These are phyloP conservation scores for Coccinonectria pachysandricola DNA, from an alignment of 2,329 filamentous ascomycete genomes.

Conservation along the genomic window DNA sequence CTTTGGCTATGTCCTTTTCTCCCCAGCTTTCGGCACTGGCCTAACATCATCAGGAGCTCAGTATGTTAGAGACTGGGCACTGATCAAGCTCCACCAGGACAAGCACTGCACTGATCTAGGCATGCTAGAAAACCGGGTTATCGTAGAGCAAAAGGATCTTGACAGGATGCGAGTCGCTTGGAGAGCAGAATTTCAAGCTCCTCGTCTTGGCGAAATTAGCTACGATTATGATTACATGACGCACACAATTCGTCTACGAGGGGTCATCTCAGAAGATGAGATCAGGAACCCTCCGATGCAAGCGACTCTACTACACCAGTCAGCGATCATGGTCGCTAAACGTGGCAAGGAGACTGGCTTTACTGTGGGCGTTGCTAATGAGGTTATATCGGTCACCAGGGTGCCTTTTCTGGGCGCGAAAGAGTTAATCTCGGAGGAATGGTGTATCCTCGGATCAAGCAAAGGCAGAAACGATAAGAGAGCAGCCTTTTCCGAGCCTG, in stretches of 20 bases:
- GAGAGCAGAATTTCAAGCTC: too few species aligned
- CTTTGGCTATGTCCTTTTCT: constrained; percentile 3
- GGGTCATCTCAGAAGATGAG: too few species aligned
- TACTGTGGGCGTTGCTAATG: not conserved
- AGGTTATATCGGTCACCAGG: not conserved
- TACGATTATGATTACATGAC: too few species aligned
- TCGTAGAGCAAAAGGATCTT: too few species aligned
- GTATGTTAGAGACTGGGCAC: constrained; percentile 6
- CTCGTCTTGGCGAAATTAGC: too few species aligned
- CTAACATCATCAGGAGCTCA: not conserved
- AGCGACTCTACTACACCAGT: too few species aligned
- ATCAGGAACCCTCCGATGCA: too few species aligned
- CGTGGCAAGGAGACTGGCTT: not conserved
- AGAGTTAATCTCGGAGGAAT: not conserved
- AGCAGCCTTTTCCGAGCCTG: not conserved
- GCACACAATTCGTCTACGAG: too few species aligned
- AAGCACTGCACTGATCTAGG: not conserved
- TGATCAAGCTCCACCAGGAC: constrained; percentile 4
- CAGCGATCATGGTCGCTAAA: not conserved
- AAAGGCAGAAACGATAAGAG: not conserved
- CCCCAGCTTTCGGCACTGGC: constrained; percentile 1
- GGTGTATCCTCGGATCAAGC: not conserved
- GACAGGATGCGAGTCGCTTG: too few species aligned
- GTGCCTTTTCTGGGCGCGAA: not conserved
- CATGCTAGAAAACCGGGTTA: not conserved